phyloP scores from a whole-genome alignment of 1,284 basidiomycete species.

The Ceratobasidium sp. region DNA sequence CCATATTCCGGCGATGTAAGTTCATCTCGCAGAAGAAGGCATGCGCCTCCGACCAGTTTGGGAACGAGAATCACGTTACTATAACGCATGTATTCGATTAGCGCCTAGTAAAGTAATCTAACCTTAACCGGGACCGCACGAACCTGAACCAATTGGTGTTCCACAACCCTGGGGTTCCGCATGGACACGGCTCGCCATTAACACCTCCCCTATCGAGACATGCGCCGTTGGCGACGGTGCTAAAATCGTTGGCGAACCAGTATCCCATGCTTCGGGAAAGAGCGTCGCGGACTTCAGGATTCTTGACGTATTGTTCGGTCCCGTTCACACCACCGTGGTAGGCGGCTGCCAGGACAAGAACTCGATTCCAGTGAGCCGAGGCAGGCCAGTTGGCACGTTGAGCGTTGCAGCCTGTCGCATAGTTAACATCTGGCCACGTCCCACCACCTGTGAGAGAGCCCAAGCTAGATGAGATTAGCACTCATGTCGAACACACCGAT shows the following conservation, averaged over 20 bases:
- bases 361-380: slow-evolving; percentile 61
- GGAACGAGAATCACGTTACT: slow-evolving; percentile 31
- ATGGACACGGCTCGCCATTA: slow-evolving; percentile 55
- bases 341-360: slow-evolving; percentile 61
- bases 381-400: slow-evolving; percentile 71
- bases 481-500: neutral
- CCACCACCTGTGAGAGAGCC: neutral
- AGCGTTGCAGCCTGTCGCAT: slow-evolving; percentile 63
- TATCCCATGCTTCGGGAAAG: slow-evolving; percentile 63
- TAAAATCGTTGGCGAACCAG: slow-evolving; percentile 69
- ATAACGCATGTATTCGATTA: neutral
- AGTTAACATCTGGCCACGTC: slow-evolving; percentile 57
- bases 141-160: slow-evolving; percentile 69
- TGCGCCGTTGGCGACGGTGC: slow-evolving; percentile 49
- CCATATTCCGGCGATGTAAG: slow-evolving; percentile 16
- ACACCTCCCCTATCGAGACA: slow-evolving; percentile 63
- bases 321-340: slow-evolving; percentile 59
- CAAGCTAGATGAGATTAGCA: neutral
- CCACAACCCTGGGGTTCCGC: slow-evolving; percentile 63
- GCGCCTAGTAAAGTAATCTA: neutral
- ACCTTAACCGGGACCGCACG: neutral
- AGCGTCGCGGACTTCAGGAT: slow-evolving; percentile 52
- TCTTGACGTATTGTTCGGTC: slow-evolving; percentile 51
- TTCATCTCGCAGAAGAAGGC: slow-evolving; percentile 20
- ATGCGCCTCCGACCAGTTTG: neutral